Base-by-base conservation (phyloP, 1,284 basidiomycete species). In the Irpex rosettiformis region DNA sequence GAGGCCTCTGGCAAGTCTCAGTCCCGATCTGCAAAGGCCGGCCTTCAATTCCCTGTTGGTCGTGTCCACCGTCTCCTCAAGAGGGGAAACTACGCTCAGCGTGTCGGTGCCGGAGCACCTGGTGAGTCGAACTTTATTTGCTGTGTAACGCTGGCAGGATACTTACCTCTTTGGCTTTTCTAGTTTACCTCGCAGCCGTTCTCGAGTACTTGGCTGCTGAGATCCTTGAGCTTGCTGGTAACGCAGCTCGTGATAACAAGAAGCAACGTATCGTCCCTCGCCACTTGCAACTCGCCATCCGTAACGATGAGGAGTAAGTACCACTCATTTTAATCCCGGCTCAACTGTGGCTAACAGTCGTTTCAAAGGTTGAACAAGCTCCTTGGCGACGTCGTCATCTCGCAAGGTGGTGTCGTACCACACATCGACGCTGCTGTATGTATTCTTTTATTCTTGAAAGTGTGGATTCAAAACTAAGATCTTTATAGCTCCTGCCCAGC, bases 21-120 rank as follows among this genome's bases (percentile, higher is more conserved):
- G 71, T 91, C 91, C 54, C 88, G 91, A 64, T 93, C 91, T 49
- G 83, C 89, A 68, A 94, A 93, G 78, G 83, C 83, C 65, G 90
- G 89, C 67, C 84, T 93, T 64, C 90, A 91, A 76, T 89, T 93
- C 85, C 91, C 91, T 61, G 92, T 94, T 73, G 91, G 92, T 83
- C 91, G 92, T 89, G 89, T 94, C 73, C 92, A 94, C 79, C 88
- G 92, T 85, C 86, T 92, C 64, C 76, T 94, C 66, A 92, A 93
- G 84, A 86, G 85, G 77, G 91, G 91, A 65, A 93, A 93, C 83
- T 93, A 93, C 73, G 89, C 88, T 49, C 85, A 88, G 71, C 87
- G 88, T 72, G 82, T 91, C 62, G 88, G 89, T 77, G 86, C 86
- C 65, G 88, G 88, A 73, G 88, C 91, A 70, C 90, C 85, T 70